Base-by-base conservation (phyloP, 176 grass and related monocot species). In the Carex parvula region DNA sequence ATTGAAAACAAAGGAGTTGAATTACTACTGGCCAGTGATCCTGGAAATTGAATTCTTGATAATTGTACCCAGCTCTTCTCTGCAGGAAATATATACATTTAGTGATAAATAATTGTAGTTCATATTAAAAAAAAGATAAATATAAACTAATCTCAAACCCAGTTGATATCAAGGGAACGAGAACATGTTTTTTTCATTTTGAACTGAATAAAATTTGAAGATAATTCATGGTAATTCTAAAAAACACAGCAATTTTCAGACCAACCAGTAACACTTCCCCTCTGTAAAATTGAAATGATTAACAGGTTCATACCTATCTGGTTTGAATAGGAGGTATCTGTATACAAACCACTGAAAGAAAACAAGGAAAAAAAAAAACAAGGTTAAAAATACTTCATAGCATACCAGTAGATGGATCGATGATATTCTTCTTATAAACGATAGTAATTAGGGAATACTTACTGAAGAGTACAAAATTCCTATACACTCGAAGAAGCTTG, bases 321-420 rank as follows among this genome's bases (percentile, higher is more conserved):
- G 78, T 79, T 90, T 98, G 88, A 98, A 93, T 29, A 98, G 87
- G 65, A 98, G 96, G 78, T 98, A 95, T 53, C 90, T 90, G 68
- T 98, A 98, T 84, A 98, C 85, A 80, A 98, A 98, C 81, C 86
- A 81, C 96, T 95, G 89, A 13, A 89, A 84, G 59, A 3, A 69
- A 88, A 87, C 87, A 8, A 85, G 59, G 44, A 72, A 50, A 11
- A 42, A 20, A 20, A 33, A 60, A 85, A 81, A 75, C 0, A 67
- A 86, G 44, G 33, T 69, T 55, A 42, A 52, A 13, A 64, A 53
- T 84, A 46, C 79, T 55, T 11, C 32, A 14, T 83, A 26, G 6
- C 3, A 39, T 52, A 60, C 50, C 59, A n/a, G 29, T 37, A 44
- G 14, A 44, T 76, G 9, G 59, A 55, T 81, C 5, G 4, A 57